A percentile compares a stretch with the other conserved stretches of the same genome.
These are phyloP conservation scores for Neolecta irregularis DNA, from an alignment of 1,139 yeast species.

Conservation along the genomic window DNA sequence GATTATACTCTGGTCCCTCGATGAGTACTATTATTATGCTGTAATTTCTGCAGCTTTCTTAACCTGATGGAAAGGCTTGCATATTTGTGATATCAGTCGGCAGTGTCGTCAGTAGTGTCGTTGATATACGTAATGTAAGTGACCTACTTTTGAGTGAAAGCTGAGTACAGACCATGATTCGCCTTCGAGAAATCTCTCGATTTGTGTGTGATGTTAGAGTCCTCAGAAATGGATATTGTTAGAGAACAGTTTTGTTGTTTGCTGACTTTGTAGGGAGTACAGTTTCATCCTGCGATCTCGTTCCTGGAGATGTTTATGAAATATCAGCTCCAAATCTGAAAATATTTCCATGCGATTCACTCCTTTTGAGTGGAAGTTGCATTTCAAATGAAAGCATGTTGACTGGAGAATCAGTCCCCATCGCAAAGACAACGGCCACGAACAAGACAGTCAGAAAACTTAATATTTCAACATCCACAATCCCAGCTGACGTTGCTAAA, in stretches of 20 bases:
- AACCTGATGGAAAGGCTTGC: no score
- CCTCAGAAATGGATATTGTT: constrained; percentile 90
- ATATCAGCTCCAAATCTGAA: constrained; percentile 68
- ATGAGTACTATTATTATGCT: constrained; percentile 85
- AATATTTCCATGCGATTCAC: constrained; percentile 74
- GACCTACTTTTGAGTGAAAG: background rate
- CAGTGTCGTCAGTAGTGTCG: constrained; percentile 61
- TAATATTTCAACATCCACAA: constrained; percentile 28
- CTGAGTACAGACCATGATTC: constrained; percentile 39
- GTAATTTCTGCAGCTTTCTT: no score
- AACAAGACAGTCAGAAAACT: constrained; percentile 44
- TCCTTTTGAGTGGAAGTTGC: constrained; percentile 78
- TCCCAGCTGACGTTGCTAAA: constrained; percentile 53
- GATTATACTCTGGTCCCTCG: constrained; percentile 78
- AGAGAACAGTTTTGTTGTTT: background rate
- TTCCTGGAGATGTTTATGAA: constrained; percentile 92
- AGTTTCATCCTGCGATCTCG: constrained; percentile 54
- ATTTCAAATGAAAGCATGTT: constrained; percentile 90
- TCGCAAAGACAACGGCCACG: constrained; percentile 57
- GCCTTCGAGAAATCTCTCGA: constrained; percentile 59
- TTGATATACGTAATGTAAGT: constrained; percentile 46
- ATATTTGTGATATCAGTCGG: constrained; percentile 71
- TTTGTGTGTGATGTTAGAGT: constrained; percentile 73
- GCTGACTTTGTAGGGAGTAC: constrained; percentile 1
- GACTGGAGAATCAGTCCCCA: constrained; percentile 97